Evolutionary conservation across 1,139 yeast genomes (phyloP).

Genomic region (Geotrichum fermentans): DNA sequence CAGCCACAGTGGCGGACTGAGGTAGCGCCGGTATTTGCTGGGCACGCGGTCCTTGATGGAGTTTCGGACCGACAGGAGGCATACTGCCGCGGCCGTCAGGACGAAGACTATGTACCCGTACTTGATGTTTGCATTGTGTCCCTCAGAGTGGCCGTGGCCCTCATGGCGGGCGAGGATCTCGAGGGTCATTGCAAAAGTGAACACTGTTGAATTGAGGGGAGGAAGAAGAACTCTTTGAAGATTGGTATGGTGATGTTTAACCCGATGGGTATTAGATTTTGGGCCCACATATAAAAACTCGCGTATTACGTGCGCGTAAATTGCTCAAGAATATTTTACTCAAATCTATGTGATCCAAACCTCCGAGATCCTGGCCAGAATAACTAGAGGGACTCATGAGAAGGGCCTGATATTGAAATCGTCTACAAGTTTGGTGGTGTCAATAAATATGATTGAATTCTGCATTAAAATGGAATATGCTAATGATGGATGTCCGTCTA

Average conservation of each 20-base stretch:
- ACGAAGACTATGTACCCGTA: conserved; percentile 48
- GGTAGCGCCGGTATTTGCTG: conserved; percentile 26
- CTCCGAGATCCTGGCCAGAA: too few species aligned
- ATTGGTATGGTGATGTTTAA: too few species aligned
- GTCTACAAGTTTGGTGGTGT: background rate
- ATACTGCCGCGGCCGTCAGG: conserved; percentile 34
- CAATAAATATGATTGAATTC: conserved; percentile 1
- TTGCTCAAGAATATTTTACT: too few species aligned
- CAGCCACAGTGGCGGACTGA: conserved; percentile 35
- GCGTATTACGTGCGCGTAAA: too few species aligned
- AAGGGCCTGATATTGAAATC: background rate
- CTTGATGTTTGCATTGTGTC: conserved; percentile 39
- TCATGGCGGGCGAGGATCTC: conserved; percentile 20
- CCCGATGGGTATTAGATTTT: too few species aligned
- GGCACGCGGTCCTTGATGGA: conserved; percentile 34
- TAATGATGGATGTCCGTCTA: conserved; percentile 4
- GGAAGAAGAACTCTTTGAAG: too few species aligned
- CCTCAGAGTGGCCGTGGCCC: conserved; percentile 39
- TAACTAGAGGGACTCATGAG: too few species aligned
- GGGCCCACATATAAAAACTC: too few species aligned
- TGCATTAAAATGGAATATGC: conserved; percentile 6
- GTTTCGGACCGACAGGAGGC: conserved; percentile 24
- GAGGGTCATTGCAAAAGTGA: background rate
- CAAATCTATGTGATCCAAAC: too few species aligned
- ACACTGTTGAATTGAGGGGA: background rate